Percentiles rank a stretch among this genome's conserved stretches.
phyloP scores from a whole-genome alignment of 495 filamentous ascomycete species.

The Neurospora intermedia region DNA sequence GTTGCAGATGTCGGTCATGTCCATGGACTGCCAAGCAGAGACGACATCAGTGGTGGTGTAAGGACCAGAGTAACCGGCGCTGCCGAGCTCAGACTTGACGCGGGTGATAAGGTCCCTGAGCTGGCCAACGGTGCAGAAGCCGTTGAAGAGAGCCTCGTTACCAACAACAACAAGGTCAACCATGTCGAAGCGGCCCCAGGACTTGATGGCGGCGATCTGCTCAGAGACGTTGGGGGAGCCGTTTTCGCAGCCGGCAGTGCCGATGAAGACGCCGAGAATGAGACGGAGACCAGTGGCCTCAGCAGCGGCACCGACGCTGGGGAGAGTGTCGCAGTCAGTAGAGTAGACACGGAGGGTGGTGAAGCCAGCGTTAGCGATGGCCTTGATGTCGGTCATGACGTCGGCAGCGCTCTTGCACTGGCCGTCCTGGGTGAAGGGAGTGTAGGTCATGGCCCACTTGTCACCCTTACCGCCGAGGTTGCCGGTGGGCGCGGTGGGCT shows the following conservation, averaged over 20 bases:
- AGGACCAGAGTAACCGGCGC: constrained; percentile 63
- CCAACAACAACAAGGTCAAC: constrained; percentile 75
- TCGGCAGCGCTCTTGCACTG: constrained; percentile 55
- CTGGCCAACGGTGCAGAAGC: constrained; percentile 45
- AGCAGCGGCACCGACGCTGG: constrained; percentile 58
- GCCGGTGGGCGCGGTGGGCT: constrained; percentile 12
- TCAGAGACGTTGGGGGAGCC: constrained; percentile 39
- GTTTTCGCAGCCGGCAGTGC: constrained; percentile 44
- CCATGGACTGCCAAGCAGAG: constrained; percentile 49
- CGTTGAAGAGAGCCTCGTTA: constrained; percentile 79
- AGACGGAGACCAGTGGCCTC: constrained; percentile 54
- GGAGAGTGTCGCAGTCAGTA: constrained; percentile 76
- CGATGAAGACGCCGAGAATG: constrained; percentile 80
- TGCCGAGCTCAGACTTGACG: constrained; percentile 45
- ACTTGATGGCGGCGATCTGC: constrained; percentile 61
- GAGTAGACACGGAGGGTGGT: constrained; percentile 77
- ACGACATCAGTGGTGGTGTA: constrained; percentile 83
- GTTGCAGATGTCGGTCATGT: constrained; percentile 51
- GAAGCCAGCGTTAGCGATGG: constrained; percentile 68
- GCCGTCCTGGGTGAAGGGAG: constrained; percentile 55
- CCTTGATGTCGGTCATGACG: constrained; percentile 54
- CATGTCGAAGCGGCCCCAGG: constrained; percentile 64
- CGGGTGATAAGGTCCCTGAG: constrained; percentile 59
- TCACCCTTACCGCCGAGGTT: constrained; percentile 36
- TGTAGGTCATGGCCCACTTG: constrained; percentile 88